These are phyloP conservation scores for Lavandula angustifolia DNA, from an alignment of 257 asterid species.

Conservation along the genomic window DNA sequence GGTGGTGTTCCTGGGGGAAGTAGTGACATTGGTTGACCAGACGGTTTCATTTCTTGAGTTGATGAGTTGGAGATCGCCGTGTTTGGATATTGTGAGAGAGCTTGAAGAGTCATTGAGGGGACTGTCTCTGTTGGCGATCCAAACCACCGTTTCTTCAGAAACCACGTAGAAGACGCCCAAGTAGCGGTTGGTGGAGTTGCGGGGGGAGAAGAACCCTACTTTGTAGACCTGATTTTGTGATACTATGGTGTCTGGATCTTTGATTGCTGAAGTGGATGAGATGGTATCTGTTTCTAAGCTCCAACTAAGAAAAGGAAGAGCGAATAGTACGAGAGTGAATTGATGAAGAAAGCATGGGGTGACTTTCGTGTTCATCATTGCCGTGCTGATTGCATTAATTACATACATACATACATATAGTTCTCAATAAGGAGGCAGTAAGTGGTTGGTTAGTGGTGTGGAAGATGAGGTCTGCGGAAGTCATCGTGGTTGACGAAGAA, in stretches of 20 bases:
- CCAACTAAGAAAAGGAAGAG: constrained; percentile 23
- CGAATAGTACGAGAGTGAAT: constrained; percentile 4
- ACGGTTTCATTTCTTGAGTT: neutral
- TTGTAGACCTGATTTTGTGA: constrained; percentile 28
- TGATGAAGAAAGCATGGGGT: neutral
- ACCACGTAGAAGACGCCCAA: constrained; percentile 42
- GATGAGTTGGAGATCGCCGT: constrained; percentile 23
- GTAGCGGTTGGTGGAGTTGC: constrained; percentile 42
- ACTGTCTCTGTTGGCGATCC: constrained; percentile 36
- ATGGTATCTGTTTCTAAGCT: constrained; percentile 41
- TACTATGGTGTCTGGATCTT: constrained; percentile 32
- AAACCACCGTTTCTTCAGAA: constrained; percentile 33
- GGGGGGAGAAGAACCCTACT: constrained; percentile 47
- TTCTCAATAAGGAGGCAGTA: no score
- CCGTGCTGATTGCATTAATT: no score
- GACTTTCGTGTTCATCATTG: neutral
- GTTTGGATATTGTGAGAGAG: constrained; percentile 9
- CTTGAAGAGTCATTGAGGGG: constrained; percentile 34
- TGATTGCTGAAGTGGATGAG: constrained; percentile 19
- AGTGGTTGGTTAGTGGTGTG: constrained; percentile 1
- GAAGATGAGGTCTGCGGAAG: constrained; percentile 10
- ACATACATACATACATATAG: no score
- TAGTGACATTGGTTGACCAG: constrained; percentile 26
- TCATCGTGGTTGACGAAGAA: neutral
- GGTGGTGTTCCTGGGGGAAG: neutral